A percentile compares a stretch with the other conserved stretches of the same genome.
phyloP scores from a whole-genome alignment of 2,329 filamentous ascomycete species.

The Simplicillium aogashimaense region DNA sequence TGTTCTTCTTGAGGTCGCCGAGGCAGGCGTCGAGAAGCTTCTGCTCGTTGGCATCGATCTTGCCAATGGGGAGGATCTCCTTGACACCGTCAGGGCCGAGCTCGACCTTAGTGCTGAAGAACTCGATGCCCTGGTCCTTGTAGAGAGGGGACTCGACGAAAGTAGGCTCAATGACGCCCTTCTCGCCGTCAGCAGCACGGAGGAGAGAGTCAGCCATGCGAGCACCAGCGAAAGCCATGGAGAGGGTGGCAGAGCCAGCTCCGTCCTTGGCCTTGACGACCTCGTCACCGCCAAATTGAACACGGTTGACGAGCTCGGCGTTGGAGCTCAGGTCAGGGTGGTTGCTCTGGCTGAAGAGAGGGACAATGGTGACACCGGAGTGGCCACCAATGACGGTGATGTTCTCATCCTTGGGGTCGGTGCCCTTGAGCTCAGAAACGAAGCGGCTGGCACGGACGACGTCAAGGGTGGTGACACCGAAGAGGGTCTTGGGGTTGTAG shows the following conservation, averaged over 20 bases:
- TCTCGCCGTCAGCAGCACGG: slow-evolving; percentile 85
- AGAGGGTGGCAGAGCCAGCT: slow-evolving; percentile 91
- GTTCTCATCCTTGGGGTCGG: slow-evolving; percentile 85
- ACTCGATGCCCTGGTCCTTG: slow-evolving; percentile 96
- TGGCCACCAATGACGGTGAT: slow-evolving; percentile 96
- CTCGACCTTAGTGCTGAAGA: slow-evolving; percentile 93
- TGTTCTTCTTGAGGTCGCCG: slow-evolving; percentile 85
- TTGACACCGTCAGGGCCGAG: slow-evolving; percentile 93
- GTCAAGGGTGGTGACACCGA: slow-evolving; percentile 98
- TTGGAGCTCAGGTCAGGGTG: slow-evolving; percentile 76
- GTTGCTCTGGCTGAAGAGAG: slow-evolving; percentile 88
- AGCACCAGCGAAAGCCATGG: slow-evolving; percentile 94
- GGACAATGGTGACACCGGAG: slow-evolving; percentile 96
- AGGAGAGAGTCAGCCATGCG: slow-evolving; percentile 83
- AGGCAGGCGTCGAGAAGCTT: slow-evolving; percentile 80
- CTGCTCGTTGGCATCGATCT: slow-evolving; percentile 78
- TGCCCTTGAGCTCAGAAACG: slow-evolving; percentile 87
- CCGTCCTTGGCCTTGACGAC: slow-evolving; percentile 99
- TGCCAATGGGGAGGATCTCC: slow-evolving; percentile 83
- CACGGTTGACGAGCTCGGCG: slow-evolving; percentile 76
- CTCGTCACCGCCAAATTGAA: slow-evolving; percentile 98
- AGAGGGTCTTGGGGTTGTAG: slow-evolving; percentile 98
- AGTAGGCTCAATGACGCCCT: slow-evolving; percentile 89
- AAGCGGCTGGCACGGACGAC: slow-evolving; percentile 97
- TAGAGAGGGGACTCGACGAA: slow-evolving; percentile 96